Conservation (phyloP, 305 asterid genomes). For the Rubia peregrina region DNA sequence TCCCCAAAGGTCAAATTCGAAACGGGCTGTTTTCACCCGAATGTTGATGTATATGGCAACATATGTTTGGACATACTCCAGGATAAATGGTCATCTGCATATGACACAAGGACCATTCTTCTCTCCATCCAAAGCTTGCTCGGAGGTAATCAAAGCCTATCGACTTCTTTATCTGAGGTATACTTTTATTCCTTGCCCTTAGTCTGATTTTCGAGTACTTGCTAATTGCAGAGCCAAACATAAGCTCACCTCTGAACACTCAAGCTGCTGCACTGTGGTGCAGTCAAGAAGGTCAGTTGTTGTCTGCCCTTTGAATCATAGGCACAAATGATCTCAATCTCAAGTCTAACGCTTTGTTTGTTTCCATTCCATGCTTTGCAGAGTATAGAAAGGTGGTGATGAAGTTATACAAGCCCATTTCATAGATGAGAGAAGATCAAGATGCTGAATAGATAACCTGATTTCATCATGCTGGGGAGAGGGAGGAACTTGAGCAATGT, state of each 20-base stretch:
- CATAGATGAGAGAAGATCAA: neutral
- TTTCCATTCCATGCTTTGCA: constrained; percentile 20
- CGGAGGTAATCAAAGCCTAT: constrained; percentile 50
- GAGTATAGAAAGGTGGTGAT: constrained; percentile 90
- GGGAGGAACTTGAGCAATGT: constrained; percentile 14
- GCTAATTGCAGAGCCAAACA: constrained; percentile 64
- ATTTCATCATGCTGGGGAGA: neutral
- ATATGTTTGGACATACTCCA: constrained; percentile 90
- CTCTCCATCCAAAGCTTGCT: constrained; percentile 86
- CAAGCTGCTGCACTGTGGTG: constrained; percentile 87
- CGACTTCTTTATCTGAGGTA: neutral
- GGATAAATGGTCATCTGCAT: constrained; percentile 98
- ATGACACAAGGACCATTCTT: constrained; percentile 87
- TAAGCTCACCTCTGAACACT: constrained; percentile 77
- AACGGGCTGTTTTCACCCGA: constrained; percentile 90
- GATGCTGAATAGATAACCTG: neutral
- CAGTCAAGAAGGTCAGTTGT: constrained; percentile 72
- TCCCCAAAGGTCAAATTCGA: constrained; percentile 86
- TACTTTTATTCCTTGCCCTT: neutral
- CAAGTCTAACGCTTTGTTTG: neutral
- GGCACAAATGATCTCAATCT: neutral
- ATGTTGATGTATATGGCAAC: constrained; percentile 68
- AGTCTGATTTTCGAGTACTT: neutral
- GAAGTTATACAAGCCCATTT: constrained; percentile 70
- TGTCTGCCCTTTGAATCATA: neutral